Base-by-base conservation (phyloP, 495 filamentous ascomycete genomes). In the Talaromyces liani region DNA sequence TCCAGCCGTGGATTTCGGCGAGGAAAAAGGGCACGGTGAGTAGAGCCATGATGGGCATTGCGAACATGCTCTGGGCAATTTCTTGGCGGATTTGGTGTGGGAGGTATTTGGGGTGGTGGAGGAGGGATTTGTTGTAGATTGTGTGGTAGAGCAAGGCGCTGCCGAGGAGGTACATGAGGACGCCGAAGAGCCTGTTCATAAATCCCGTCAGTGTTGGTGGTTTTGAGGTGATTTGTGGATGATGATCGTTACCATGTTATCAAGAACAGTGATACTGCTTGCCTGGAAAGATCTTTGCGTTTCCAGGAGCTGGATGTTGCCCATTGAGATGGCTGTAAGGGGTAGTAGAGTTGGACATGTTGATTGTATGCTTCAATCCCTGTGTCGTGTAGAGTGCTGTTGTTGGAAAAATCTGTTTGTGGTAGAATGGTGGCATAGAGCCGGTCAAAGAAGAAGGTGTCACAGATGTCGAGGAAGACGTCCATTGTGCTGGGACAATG, bases 81-180 rank as follows among this genome's bases (percentile, higher is more conserved):
- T 92, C 89, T 65, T 86, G 80, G 60, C 79, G 76, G 53, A 92
- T 83, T 72, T 92, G 89, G 75, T 91, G 85, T 74, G 89, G 89
- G 70, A 92, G 85, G 71, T 87, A 92, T 73, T 89, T 90, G 33
- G 89, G 89, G 71, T 92, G 89, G 25, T 86, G 70, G 73, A 87
- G 82, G 63, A 85, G 87, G 36, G 79, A 75, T 69, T 91, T 87
- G 76, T 92, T 88, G 75, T 91, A 92, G 76, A 91, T 75, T 77
- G 90, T 87, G 69, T 82, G 33, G 77, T 91, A 92, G 56, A 87
- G 90, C 53, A 91, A 75, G 29, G 84, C 80, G 45, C 90, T 85
- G 69, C 87, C 88, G 60, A 86, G 34, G 69, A 89, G 90, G 78
- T 92, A 92, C 66, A 89, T 75, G 24, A 85, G 58, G 49, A 86